phyloP scores from a whole-genome alignment of 2,329 filamentous ascomycete genomes.

The Epichloe gansuensis region DNA sequence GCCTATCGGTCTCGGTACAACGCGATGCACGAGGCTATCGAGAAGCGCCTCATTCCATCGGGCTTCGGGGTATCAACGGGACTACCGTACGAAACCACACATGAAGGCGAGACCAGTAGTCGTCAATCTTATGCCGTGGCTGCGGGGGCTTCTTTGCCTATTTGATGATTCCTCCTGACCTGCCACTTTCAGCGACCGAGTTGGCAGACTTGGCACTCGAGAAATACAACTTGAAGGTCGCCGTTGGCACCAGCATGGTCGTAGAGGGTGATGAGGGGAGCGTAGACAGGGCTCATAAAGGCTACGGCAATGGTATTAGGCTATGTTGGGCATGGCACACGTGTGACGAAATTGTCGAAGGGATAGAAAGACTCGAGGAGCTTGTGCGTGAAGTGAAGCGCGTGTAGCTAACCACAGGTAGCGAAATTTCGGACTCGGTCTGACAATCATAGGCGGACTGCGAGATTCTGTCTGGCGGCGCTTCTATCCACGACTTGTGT shows the following conservation, averaged over 20 bases:
- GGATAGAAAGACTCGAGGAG: constrained; percentile 46
- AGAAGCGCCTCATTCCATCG: constrained; percentile 10
- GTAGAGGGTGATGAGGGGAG: constrained; percentile 44
- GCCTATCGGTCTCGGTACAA: constrained; percentile 11
- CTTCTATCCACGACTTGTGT: too few relatives aligned
- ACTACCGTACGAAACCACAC: constrained; percentile 5
- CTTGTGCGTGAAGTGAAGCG: background rate
- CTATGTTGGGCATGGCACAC: constrained; percentile 66
- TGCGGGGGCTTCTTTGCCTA: constrained; percentile 1
- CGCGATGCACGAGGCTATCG: constrained; percentile 8
- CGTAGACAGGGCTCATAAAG: constrained; percentile 15
- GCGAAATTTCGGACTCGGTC: background rate
- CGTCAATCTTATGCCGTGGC: background rate
- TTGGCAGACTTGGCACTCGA: constrained; percentile 29
- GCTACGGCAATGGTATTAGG: constrained; percentile 49
- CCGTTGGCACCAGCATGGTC: constrained; percentile 58
- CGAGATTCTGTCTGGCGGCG: too few relatives aligned
- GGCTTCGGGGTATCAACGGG: constrained; percentile 9
- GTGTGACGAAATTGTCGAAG: constrained; percentile 52
- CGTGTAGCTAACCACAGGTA: background rate
- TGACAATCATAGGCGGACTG: background rate
- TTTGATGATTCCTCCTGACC: background rate
- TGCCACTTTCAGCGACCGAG: background rate
- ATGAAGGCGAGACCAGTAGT: background rate
- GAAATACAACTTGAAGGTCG: constrained; percentile 56